A percentile compares a stretch with the other conserved stretches of the same genome.
Conservation (phyloP, 768 basidiomycete species). For the Leccinum truebloodii region DNA sequence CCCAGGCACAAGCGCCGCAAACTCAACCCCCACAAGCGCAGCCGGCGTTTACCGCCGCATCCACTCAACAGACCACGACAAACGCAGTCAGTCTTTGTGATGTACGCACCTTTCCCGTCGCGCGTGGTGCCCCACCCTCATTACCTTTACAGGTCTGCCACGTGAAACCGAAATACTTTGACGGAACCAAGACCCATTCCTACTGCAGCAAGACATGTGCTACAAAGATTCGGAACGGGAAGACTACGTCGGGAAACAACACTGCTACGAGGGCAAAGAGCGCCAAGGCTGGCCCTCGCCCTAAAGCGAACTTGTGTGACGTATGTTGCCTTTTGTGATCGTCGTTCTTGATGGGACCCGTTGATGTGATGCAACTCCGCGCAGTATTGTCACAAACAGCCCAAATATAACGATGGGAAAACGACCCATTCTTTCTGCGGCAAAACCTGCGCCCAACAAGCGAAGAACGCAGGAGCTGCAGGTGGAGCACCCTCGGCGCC, state of each 20-base stretch:
- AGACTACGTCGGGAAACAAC: slow-evolving; percentile 25
- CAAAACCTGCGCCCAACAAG: slow-evolving; percentile 59
- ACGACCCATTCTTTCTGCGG: slow-evolving; percentile 63
- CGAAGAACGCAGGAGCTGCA: slow-evolving; percentile 32
- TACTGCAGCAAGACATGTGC: slow-evolving; percentile 62
- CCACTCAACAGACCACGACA: slow-evolving; percentile 22
- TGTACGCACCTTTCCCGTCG: slow-evolving; percentile 35
- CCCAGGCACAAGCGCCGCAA: slow-evolving; percentile 30
- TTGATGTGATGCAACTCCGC: slow-evolving; percentile 8
- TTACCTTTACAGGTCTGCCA: slow-evolving; percentile 48
- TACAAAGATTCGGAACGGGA: slow-evolving; percentile 44
- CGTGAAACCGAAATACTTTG: slow-evolving; percentile 53
- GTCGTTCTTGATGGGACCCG: not conserved
- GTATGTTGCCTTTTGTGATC: slow-evolving; percentile 36
- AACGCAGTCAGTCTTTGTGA: slow-evolving; percentile 47
- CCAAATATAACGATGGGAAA: slow-evolving; percentile 59
- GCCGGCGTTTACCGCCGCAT: slow-evolving; percentile 14
- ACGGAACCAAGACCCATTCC: slow-evolving; percentile 55
- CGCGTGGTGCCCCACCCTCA: slow-evolving; percentile 7
- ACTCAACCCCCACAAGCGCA: slow-evolving; percentile 27
- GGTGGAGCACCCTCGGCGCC: slow-evolving; percentile 24
- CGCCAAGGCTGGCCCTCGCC: slow-evolving; percentile 25
- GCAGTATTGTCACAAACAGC: slow-evolving; percentile 60
- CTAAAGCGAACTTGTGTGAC: slow-evolving; percentile 46
- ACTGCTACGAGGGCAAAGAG: slow-evolving; percentile 30